These are phyloP conservation scores for Nakaseomyces glabratus DNA, from an alignment of 1,139 yeast species.

Conservation along the genomic window DNA sequence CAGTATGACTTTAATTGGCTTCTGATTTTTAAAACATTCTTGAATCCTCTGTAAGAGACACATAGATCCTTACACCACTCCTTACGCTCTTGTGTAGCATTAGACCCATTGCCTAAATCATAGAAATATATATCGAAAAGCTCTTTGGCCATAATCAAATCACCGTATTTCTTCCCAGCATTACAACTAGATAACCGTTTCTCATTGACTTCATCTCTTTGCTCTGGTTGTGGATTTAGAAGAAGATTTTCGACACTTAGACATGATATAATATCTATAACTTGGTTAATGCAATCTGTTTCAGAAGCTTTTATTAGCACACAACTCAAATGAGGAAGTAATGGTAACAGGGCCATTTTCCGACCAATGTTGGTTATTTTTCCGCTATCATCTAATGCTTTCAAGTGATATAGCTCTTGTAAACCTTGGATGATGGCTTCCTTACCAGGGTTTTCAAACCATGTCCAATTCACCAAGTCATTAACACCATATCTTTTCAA, in stretches of 20 bases:
- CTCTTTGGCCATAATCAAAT: slow-evolving; percentile 74
- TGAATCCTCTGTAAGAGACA: slow-evolving; percentile 70
- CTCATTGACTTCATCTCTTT: slow-evolving; percentile 65
- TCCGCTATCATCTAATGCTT: slow-evolving; percentile 72
- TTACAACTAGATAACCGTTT: slow-evolving; percentile 57
- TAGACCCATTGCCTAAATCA: slow-evolving; percentile 31
- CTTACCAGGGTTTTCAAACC: slow-evolving; percentile 87
- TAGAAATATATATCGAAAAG: slow-evolving; percentile 53
- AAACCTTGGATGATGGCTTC: slow-evolving; percentile 70
- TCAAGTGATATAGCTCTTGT: slow-evolving; percentile 64
- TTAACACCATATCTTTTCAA: slow-evolving; percentile 76
- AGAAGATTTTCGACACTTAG: slow-evolving; percentile 85
- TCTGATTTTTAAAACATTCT: slow-evolving; percentile 66
- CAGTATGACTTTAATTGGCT: slow-evolving; percentile 70
- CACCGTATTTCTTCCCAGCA: slow-evolving; percentile 67
- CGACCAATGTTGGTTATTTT: slow-evolving; percentile 66
- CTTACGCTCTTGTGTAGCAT: slow-evolving; percentile 30
- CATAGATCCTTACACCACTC: slow-evolving; percentile 79
- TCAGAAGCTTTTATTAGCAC: slow-evolving; percentile 67
- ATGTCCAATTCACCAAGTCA: slow-evolving; percentile 77
- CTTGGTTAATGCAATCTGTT: slow-evolving; percentile 49
- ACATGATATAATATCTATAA: slow-evolving; percentile 84
- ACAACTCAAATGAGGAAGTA: slow-evolving; percentile 87
- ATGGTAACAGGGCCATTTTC: slow-evolving; percentile 81
- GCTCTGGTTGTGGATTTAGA: slow-evolving; percentile 68